Evolutionary conservation across 1,284 basidiomycete genomes (phyloP), one percentile per base, ranked within the genome.

Genomic region (Chalciporus sp.): DNA sequence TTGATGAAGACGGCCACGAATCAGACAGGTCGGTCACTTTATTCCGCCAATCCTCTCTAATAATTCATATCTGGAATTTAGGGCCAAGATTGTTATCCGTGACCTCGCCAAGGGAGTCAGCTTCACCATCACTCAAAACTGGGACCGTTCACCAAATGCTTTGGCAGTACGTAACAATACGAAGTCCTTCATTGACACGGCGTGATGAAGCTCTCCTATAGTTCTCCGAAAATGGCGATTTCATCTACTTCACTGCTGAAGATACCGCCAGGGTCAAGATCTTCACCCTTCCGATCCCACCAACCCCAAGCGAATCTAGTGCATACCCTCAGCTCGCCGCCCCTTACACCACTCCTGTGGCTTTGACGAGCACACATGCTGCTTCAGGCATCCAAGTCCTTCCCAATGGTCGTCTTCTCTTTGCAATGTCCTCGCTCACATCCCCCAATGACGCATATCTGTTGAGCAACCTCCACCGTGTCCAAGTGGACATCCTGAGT

Each of bases 1-100:
- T 94, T 59, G 85, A 86, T 45, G 69, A 89, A 66, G 93, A 97
- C 65, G 94, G 94, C 1, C 90, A 95, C 64, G 94, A 97, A 72
- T 81, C 88, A 48, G 90, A 91, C 66, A 81, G 86, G 88, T 84
- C 58, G 29, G 69, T 59, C 23, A 23, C 11, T 44, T 47, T 45
- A 7, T 29, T 7, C 23, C 31, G 14, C 37, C 26, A 43, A 28
- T 57, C 27, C 20, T 43, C 28, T 19, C 27, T 37, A 19, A 33
- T 27, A 41, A 5, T 47, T 42, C 53, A n/a, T 23, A 48, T 17
- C 9, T 6, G 11, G 20, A 12, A 47, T 40, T 5, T 55, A 89
- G 88, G 55, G 80, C 81, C 7, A 87, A 90, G 63, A 80, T 95
- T 44, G 84, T 94, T 47, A 81, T 95, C 12, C 91, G 88, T 62